Conservation (phyloP, 495 filamentous ascomycete species). For the Saxispiralis lemnorum region DNA sequence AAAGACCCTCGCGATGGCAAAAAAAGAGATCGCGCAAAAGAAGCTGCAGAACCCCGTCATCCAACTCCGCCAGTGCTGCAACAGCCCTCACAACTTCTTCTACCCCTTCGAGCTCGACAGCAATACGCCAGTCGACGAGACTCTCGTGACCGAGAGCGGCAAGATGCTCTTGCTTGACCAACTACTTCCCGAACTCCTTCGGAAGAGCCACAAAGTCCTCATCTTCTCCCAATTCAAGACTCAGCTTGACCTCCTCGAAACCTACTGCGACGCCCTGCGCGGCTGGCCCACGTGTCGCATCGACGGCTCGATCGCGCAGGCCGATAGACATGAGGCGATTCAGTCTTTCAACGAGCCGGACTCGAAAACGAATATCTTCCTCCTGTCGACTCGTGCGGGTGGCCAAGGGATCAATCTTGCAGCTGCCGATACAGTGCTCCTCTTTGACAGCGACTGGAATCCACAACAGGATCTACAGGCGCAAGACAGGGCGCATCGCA, state of each 20-base stretch:
- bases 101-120: slow-evolving; percentile 50
- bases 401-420: slow-evolving; percentile 84
- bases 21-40: slow-evolving; percentile 70
- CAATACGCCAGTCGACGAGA: slow-evolving; percentile 45
- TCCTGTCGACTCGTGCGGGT: slow-evolving; percentile 78
- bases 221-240: slow-evolving; percentile 96
- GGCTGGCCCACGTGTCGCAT: slow-evolving; percentile 75
- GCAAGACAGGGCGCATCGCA: slow-evolving; percentile 84
- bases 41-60: slow-evolving; percentile 89
- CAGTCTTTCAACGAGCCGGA: slow-evolving; percentile 53
- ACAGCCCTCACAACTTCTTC: slow-evolving; percentile 91
- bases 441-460: slow-evolving; percentile 85
- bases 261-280: slow-evolving; percentile 57
- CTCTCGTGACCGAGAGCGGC: slow-evolving; percentile 65
- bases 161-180: slow-evolving; percentile 92
- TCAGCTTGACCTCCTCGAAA: slow-evolving; percentile 76
- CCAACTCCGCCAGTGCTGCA: slow-evolving; percentile 83
- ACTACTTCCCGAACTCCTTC: slow-evolving; percentile 58
- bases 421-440: slow-evolving; percentile 55
- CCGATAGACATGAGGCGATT: slow-evolving; percentile 68
- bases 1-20: slow-evolving; percentile 61
- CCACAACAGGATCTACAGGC: slow-evolving; percentile 94
- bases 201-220: slow-evolving; percentile 68
- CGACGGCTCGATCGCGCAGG: slow-evolving; percentile 69
- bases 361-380: slow-evolving; percentile 44